Evolutionary conservation across 441 rosid species (phyloP).

Genomic region (Eruca vesicaria): DNA sequence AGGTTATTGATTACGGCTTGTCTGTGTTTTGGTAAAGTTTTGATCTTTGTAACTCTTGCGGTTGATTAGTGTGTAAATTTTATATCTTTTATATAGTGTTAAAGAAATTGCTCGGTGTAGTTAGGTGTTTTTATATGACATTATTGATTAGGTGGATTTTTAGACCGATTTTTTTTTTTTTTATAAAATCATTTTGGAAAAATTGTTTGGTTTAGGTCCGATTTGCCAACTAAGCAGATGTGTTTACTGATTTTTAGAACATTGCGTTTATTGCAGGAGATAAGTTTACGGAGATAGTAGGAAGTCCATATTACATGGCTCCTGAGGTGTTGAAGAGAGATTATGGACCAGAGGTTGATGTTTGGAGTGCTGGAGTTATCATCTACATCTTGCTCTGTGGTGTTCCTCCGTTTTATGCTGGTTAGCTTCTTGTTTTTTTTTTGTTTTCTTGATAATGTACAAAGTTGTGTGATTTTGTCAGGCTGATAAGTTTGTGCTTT

Average conservation of each 20-base stretch:
- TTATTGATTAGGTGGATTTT: too few relatives aligned
- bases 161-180: too few relatives aligned
- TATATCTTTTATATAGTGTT: too few relatives aligned
- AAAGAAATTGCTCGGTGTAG: too few relatives aligned
- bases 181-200: too few relatives aligned
- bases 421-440: conserved; percentile 33
- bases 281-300: conserved; percentile 86
- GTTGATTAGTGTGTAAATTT: not conserved
- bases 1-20: too few relatives aligned
- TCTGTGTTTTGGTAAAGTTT: too few relatives aligned
- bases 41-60: too few relatives aligned
- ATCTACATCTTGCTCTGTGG: conserved; percentile 87
- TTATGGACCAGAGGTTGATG: conserved; percentile 91
- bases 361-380: conserved; percentile 96
- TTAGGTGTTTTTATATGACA: too few relatives aligned
- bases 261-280: conserved; percentile 48
- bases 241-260: too few relatives aligned
- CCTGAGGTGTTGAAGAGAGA: conserved; percentile 90
- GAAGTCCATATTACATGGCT: conserved; percentile 98
- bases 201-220: too few relatives aligned
- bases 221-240: too few relatives aligned
- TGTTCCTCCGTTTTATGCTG: conserved; percentile 98
- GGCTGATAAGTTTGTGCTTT: conserved; percentile 13
- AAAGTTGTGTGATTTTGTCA: conserved; percentile 1
- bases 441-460: not conserved